These are phyloP conservation scores for Eucalyptus marginata DNA, from an alignment of 345 rosid genomes.

Conservation along the genomic window DNA sequence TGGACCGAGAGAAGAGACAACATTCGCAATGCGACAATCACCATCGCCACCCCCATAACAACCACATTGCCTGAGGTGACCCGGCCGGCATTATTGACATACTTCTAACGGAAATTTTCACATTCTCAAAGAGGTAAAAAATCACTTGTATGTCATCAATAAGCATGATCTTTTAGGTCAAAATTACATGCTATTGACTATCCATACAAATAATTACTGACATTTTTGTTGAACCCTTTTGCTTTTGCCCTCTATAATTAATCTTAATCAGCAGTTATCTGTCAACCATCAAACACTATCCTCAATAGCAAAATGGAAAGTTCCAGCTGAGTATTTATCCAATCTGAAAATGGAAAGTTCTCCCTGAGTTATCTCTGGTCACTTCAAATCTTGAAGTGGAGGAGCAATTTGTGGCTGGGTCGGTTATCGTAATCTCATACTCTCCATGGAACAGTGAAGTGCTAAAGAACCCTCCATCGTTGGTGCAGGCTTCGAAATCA, in stretches of 20 bases:
- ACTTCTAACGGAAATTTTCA: neutral
- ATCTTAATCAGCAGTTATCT: neutral
- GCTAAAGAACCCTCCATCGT: constrained; percentile 12
- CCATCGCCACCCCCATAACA: neutral
- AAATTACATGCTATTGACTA: neutral
- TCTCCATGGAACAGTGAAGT: constrained; percentile 44
- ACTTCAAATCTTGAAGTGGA: constrained; percentile 14
- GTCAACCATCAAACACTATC: neutral
- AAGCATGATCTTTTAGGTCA: neutral
- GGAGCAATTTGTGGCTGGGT: constrained; percentile 16
- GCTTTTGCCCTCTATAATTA: neutral
- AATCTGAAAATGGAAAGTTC: neutral
- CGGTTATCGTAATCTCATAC: constrained; percentile 18
- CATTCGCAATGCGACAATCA: neutral
- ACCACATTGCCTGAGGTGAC: neutral
- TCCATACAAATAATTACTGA: neutral
- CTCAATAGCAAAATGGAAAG: no score
- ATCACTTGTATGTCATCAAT: neutral
- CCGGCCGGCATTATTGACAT: neutral
- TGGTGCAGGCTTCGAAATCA: neutral
- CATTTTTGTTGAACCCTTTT: neutral
- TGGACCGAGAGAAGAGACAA: neutral
- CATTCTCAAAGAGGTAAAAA: neutral
- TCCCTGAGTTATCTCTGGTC: neutral
- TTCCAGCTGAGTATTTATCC: neutral